phyloP scores from a whole-genome alignment of 2,329 filamentous ascomycete genomes.

The Penicillium sp. region DNA sequence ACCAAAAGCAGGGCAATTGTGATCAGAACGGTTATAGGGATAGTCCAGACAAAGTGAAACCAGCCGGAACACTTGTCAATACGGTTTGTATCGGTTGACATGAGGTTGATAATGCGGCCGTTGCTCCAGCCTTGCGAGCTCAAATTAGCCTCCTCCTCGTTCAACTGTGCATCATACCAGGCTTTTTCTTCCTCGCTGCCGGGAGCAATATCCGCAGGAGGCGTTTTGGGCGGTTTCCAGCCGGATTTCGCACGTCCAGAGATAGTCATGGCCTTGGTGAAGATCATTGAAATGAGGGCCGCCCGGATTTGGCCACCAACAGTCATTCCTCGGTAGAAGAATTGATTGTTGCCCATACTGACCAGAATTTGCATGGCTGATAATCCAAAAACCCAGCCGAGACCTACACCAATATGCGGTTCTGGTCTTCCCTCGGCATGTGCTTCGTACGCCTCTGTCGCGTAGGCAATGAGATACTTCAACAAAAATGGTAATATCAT shows the following conservation, averaged over 20 bases:
- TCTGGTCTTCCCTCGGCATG: conserved; percentile 44
- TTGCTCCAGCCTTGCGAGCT: conserved; percentile 75
- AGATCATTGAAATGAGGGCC: conserved; percentile 76
- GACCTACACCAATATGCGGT: conserved; percentile 66
- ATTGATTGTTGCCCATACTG: conserved; percentile 79
- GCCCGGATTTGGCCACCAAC: conserved; percentile 75
- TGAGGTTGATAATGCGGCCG: conserved; percentile 80
- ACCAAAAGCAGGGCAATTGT: conserved; percentile 73
- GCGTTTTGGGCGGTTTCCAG: conserved; percentile 48
- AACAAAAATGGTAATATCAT: conserved; percentile 77
- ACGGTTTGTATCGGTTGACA: conserved; percentile 90
- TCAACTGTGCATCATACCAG: conserved; percentile 33
- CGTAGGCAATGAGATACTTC: conserved; percentile 81
- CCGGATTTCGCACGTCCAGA: conserved; percentile 84
- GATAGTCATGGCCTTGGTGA: conserved; percentile 82
- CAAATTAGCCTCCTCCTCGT: conserved; percentile 26
- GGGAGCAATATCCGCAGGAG: conserved; percentile 42
- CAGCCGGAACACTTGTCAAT: conserved; percentile 80
- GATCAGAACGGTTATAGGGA: conserved; percentile 69
- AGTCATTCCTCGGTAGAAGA: conserved; percentile 86
- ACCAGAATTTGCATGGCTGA: conserved; percentile 77
- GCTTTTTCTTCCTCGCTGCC: conserved; percentile 45
- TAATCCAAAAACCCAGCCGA: conserved; percentile 77
- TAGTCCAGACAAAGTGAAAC: conserved; percentile 85
- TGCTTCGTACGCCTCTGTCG: conserved; percentile 69